Base-by-base conservation (phyloP, 2,329 filamentous ascomycete genomes). In the Sclerotinia minor region DNA sequence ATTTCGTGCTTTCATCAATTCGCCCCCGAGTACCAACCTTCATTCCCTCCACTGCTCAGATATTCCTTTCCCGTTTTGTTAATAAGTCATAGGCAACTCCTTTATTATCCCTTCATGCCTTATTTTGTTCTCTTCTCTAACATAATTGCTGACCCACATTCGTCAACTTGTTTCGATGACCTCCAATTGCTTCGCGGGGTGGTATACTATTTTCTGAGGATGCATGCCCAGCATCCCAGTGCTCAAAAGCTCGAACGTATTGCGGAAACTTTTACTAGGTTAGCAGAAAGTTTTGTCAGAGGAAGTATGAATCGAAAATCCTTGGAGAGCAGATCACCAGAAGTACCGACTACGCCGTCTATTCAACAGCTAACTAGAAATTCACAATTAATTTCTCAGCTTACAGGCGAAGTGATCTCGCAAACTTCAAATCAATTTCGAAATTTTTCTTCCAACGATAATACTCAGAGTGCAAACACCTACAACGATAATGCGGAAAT, bases 41-140 rank as follows among this genome's bases (percentile, higher is more conserved):
- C 29, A 29, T n/a, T 21, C 21, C 19, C 19, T 54, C 21, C 9
- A 21, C 52, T 35, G 38, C 38, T 17, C 2, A 13, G 5, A 7
- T 32, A 5, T 19, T 0, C 15, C 2, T 19, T 26, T n/a, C 35
- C 19, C 13, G 5, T 8, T 15, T 38, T 17, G 8, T 29, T 52
- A 45, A 55, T 24, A 58, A n/a, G 17, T 6, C 8, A 21, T 17
- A 70, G 69, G 70, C 69, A 70, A 61, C 65, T 71, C 21, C 61
- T 71, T 9, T 71, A 70, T 41, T 67, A 69, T n/a, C 69, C 69
- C 19, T 71, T 71, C 50, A 69, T 67, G 13, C 68, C 68, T 1
- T 71, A 68, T 35, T 71, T 71, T 35, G 68, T 65, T 29, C 44
- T 71, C 17, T 70, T 71, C 41, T 55, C 63, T 8, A 64, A 69